Evolutionary conservation across 2,329 filamentous ascomycete species (phyloP), one percentile per base, ranked within the genome.

Genomic region (Cladophialophora bantiana): DNA sequence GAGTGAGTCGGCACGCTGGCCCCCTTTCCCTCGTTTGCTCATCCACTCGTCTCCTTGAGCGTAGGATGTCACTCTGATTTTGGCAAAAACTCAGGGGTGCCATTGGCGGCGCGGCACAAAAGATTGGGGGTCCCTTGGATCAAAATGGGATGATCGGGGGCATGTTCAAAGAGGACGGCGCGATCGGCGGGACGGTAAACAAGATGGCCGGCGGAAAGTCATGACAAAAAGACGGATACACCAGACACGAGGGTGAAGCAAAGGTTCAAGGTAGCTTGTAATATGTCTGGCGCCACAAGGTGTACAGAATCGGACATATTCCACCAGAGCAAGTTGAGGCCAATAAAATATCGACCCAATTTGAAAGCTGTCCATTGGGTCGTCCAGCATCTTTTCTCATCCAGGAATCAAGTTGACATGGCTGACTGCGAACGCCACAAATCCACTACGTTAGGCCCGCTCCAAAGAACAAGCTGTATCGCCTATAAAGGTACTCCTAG

Each of bases 131-230:
- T 15, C 64, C 64, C 5, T 32, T 67, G 15, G 52, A 56, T 34
- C 52, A 62, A 32, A 36, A 67, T 7, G 64, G 62, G 12, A 64
- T 65, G 59, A 65, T 61, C 9, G 59, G 59, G 2, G 42, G 45
- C 12, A 48, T 48, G 13, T 61, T 61, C 45, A 53, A 56, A 10
- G 59, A 59, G 9, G 59, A 62, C 42, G 66, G 68, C n/a, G 42
- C 66, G 4, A 31, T 70, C 15, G 68, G 68, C 26, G 66, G 68
- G 31, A 64, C 62, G 13, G 58, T 68, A 42, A 67, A 70, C 59
- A 64, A 62, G 48, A 12, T 62, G 3, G 59, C 63, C 2, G 66
- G 64, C n/a, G 62, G 55, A 7, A 62, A 64, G 15, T 26, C 68
- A 35, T 55, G 62, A 50, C 36, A 26, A 42, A 15, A 10, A 50